A percentile compares a stretch with the other conserved stretches of the same genome.
phyloP scores from a whole-genome alignment of 441 rosid genomes.

The Jatropha podagrica region DNA sequence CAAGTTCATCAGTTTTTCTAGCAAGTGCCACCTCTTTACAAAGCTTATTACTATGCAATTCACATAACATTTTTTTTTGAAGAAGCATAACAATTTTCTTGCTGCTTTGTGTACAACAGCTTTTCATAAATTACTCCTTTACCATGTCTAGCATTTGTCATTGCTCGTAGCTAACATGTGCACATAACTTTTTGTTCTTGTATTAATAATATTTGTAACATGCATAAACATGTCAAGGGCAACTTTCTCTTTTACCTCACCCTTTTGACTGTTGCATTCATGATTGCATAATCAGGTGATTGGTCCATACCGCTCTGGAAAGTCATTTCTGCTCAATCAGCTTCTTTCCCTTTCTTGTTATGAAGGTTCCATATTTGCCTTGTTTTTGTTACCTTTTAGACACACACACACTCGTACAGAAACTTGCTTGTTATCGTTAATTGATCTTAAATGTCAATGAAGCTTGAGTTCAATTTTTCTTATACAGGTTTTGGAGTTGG shows the following conservation, averaged over 20 bases:
- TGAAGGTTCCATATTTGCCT: conserved; percentile 60
- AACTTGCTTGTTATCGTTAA: conserved; percentile 16
- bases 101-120: not conserved
- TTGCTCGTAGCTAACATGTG: not conserved
- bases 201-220: not conserved
- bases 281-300: conserved; percentile 66
- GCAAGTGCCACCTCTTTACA: conserved; percentile 1
- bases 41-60: not conserved
- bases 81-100: not conserved
- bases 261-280: conserved; percentile 18
- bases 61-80: too few relatives aligned
- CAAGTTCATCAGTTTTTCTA: not conserved
- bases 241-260: conserved; percentile 5
- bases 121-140: not conserved
- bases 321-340: conserved; percentile 96
- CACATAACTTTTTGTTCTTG: not conserved
- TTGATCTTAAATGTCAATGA: conserved; percentile 6
- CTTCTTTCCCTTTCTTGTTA: conserved; percentile 98
- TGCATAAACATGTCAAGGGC: conserved; percentile 16
- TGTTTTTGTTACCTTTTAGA: too few relatives aligned
- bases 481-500: conserved; percentile 97
- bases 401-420: not conserved
- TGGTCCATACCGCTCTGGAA: conserved; percentile 99
- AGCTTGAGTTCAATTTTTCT: conserved; percentile 10
- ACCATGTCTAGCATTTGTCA: not conserved